Evolutionary conservation across 2,329 filamentous ascomycete species (phyloP), one percentile per base, ranked within the genome.

Genomic region (Cordyceps javanica): DNA sequence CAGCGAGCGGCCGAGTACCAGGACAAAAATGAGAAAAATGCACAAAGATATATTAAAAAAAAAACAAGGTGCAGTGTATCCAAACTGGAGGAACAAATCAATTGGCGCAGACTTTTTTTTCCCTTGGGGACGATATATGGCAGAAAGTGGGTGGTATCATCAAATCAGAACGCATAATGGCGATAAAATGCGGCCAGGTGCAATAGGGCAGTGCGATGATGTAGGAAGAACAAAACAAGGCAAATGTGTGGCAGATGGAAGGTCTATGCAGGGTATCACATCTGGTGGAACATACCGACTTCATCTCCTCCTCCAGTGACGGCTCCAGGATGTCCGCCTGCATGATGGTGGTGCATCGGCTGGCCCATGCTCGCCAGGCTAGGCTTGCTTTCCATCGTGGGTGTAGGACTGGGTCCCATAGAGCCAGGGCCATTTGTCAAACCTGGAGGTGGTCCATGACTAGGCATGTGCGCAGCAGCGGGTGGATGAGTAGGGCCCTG

Each of bases 211-310:
- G 52, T 57, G 58, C 57, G 42, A 54, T 58, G 44, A 48, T 60
- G 48, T 46, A 42, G 38, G 34, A 58, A 48, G 36, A 49, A 54
- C 44, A 54, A 54, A 58, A 54, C 41, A 53, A 48, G 34, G 50
- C 36, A 64, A 72, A 75, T 66, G 69, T 54, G 44, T 73, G 74
- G 77, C 72, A 76, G 62, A 68, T 69, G 64, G 63, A 67, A 59
- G 56, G 49, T 61, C 64, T 63, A 67, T 67, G 58, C 26, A 59
- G 45, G 41, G 41, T 54, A 82, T 90, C 85, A 94, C 87, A 94
- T 90, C 81, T 91, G 89, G 82, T 91, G 88, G 81, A 92, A 96
- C 91, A 95, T 96, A 96, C 91, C 91, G 86, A 91, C 91, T 84
- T 94, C 91, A 69, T 92, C 89, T 72, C 81, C 82, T 75, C 83